phyloP scores from a whole-genome alignment of 179 eudicot genomes.

The Vitellaria paradoxa region DNA sequence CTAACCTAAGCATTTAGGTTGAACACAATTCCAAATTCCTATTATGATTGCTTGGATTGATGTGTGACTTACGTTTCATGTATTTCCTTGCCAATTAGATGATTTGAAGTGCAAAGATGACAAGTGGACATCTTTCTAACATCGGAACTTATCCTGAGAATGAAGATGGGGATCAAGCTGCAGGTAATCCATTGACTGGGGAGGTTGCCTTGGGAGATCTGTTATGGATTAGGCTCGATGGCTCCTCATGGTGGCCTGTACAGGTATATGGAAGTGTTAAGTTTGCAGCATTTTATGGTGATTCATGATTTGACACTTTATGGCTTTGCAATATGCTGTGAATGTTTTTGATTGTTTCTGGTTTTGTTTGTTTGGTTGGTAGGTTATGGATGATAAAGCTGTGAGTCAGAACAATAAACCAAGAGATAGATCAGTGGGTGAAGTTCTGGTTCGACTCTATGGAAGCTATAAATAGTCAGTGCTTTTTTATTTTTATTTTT shows the following conservation, averaged over 20 bases:
- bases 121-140: conserved; percentile 18
- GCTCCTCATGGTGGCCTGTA: conserved; percentile 73
- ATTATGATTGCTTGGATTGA: not conserved
- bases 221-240: conserved; percentile 51
- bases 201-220: conserved; percentile 43
- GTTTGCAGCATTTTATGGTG: conserved; percentile 2
- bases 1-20: not conserved
- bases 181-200: conserved; percentile 14
- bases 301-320: not conserved
- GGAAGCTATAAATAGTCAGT: conserved; percentile 69
- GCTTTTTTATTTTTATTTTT: conserved; percentile 1
- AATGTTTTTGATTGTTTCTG: not conserved
- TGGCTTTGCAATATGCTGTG: not conserved
- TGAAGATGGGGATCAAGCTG: conserved; percentile 18
- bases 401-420: conserved; percentile 42
- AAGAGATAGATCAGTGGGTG: conserved; percentile 31
- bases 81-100: conserved; percentile 3
- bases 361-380: conserved; percentile 9
- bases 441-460: conserved; percentile 66
- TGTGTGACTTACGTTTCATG: not conserved
- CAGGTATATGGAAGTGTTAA: conserved; percentile 34
- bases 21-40: not conserved
- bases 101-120: conserved; percentile 32
- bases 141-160: conserved; percentile 21
- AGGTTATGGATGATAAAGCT: conserved; percentile 48